Evolutionary conservation across 768 basidiomycete species (phyloP).

Genomic region (Pholiota molesta): DNA sequence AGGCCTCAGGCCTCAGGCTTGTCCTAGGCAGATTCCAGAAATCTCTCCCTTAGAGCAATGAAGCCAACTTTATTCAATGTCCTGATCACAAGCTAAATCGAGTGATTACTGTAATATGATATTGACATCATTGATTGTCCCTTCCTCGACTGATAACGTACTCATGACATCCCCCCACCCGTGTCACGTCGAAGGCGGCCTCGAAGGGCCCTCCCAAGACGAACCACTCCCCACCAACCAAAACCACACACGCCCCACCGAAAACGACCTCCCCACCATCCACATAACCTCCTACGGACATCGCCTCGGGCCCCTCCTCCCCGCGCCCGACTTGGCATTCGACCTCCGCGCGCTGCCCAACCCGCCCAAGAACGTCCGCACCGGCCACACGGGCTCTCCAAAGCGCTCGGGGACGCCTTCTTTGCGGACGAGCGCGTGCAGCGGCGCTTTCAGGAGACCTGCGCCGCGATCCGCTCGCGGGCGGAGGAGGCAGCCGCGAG

Average conservation of each 20-base stretch:
- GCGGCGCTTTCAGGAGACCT: slow-evolving; percentile 20
- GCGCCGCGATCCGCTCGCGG: slow-evolving; percentile 11
- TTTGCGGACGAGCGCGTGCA: slow-evolving; percentile 22
- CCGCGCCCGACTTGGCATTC: slow-evolving; percentile 24
- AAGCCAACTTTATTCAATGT: no score
- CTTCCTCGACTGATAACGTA: no score
- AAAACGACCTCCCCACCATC: slow-evolving; percentile 23
- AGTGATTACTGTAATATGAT: no score
- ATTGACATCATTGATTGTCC: no score
- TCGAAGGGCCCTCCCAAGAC: background rate
- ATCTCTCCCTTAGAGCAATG: no score
- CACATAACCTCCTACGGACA: slow-evolving; percentile 28
- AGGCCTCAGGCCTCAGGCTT: no score
- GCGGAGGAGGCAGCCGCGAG: slow-evolving; percentile 15
- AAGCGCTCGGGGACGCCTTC: slow-evolving; percentile 25
- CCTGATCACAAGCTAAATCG: no score
- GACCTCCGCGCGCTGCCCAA: slow-evolving; percentile 30
- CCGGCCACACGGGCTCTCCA: slow-evolving; percentile 25
- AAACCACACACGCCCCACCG: slow-evolving; percentile 10
- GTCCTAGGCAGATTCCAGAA: no score
- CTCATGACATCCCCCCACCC: no score
- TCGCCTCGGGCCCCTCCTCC: slow-evolving; percentile 23
- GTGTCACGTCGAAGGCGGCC: background rate
- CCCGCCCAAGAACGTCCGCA: slow-evolving; percentile 29
- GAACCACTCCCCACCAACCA: slow-evolving; percentile 4